Conservation (phyloP, 1,284 basidiomycete species). For the Ustilago sp. region DNA sequence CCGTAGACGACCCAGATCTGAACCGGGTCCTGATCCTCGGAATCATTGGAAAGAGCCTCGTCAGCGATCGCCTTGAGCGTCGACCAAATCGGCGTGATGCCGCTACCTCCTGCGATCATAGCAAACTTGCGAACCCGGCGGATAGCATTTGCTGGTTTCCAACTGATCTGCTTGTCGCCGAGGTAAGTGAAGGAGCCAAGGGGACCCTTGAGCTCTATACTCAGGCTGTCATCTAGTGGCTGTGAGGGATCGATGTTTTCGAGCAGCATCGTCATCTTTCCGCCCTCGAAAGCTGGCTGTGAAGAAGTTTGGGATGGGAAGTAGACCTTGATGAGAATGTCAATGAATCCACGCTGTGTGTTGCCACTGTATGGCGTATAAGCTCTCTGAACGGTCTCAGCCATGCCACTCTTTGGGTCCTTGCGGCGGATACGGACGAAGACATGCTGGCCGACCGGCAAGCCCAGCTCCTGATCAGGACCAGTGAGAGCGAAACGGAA, state of each 20-base stretch:
- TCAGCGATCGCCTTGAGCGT: slow-evolving; percentile 71
- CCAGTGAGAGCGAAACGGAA: slow-evolving; percentile 74
- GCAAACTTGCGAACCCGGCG: slow-evolving; percentile 73
- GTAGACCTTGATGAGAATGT: slow-evolving; percentile 74
- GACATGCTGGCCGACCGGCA: slow-evolving; percentile 77
- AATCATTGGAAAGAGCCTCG: slow-evolving; percentile 67
- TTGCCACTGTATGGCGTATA: slow-evolving; percentile 76
- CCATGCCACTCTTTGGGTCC: slow-evolving; percentile 70
- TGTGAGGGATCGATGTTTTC: slow-evolving; percentile 70
- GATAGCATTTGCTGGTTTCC: slow-evolving; percentile 70
- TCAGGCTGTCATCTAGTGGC: slow-evolving; percentile 68
- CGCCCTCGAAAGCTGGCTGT: slow-evolving; percentile 69
- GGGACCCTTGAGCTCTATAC: slow-evolving; percentile 75
- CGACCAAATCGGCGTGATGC: slow-evolving; percentile 74
- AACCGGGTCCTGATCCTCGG: slow-evolving; percentile 38
- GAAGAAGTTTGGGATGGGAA: slow-evolving; percentile 69
- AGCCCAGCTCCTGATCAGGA: slow-evolving; percentile 73
- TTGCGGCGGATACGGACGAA: slow-evolving; percentile 63
- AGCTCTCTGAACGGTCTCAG: slow-evolving; percentile 75
- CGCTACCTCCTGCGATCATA: slow-evolving; percentile 76
- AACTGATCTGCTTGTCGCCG: slow-evolving; percentile 71
- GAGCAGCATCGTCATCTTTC: slow-evolving; percentile 75
- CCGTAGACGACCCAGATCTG: slow-evolving; percentile 74
- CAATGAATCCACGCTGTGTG: slow-evolving; percentile 73
- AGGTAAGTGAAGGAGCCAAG: slow-evolving; percentile 76